Evolutionary conservation across 345 rosid species (phyloP).

Genomic region (Arabis alpina): DNA sequence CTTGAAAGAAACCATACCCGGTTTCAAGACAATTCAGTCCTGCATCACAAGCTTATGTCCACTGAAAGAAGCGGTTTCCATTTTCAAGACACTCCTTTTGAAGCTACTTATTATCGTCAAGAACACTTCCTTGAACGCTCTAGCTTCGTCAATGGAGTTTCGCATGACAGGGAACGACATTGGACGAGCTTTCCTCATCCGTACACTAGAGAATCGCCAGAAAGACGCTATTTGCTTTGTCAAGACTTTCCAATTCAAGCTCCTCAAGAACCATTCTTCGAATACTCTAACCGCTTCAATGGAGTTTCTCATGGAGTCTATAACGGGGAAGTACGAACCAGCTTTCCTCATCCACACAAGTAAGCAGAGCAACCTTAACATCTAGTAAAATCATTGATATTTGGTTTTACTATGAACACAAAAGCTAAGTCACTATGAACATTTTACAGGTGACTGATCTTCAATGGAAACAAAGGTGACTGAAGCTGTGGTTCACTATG

Average conservation of each 20-base stretch:
- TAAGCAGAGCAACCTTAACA: constrained; percentile 23
- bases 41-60: constrained; percentile 6
- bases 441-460: background rate
- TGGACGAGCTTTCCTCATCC: constrained; percentile 19
- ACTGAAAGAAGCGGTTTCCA: background rate
- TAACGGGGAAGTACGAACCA: background rate
- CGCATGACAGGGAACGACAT: background rate
- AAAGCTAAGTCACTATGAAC: background rate
- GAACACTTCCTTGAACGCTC: constrained; percentile 15
- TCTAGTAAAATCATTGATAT: constrained; percentile 10
- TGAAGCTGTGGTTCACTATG: constrained; percentile 12
- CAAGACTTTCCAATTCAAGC: constrained; percentile 26
- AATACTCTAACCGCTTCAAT: constrained; percentile 2
- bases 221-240: constrained; percentile 13
- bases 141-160: background rate
- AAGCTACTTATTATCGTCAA: background rate
- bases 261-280: constrained; percentile 4
- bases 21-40: background rate
- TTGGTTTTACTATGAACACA: background rate
- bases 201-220: constrained; percentile 11
- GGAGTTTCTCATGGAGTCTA: constrained; percentile 9
- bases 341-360: background rate
- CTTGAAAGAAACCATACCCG: constrained; percentile 7
- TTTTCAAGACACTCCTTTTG: background rate
- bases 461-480: constrained; percentile 17